Evolutionary conservation across 75 land plant species (phyloP).

Genomic region (Chamaecyparis obtusa): DNA sequence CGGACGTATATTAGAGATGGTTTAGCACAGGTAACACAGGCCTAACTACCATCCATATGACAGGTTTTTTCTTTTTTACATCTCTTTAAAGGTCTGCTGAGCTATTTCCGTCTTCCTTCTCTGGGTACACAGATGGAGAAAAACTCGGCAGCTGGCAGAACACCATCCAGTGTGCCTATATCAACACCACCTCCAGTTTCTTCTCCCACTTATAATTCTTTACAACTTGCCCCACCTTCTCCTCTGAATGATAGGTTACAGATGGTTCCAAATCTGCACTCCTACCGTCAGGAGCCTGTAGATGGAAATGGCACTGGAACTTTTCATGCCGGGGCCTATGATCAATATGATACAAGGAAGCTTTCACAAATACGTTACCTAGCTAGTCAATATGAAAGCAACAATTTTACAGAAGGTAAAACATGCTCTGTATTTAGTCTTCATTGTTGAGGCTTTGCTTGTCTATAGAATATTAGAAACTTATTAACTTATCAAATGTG

Average conservation of each 20-base stretch:
- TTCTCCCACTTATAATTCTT: conserved; percentile 23
- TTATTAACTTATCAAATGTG: not conserved
- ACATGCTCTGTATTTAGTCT: not conserved
- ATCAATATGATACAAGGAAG: conserved; percentile 6
- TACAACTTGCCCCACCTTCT: conserved; percentile 18
- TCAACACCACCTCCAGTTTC: conserved; percentile 49
- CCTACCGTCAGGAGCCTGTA: not conserved
- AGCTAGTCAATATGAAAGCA: conserved; percentile 9
- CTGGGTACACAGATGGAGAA: conserved; percentile 36
- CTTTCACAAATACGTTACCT: conserved; percentile 6
- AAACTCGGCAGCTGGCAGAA: conserved; percentile 46
- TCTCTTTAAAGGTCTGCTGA: not conserved
- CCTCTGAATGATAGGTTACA: conserved; percentile 30
- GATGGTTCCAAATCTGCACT: not conserved
- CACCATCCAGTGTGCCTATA: conserved; percentile 40
- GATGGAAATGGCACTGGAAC: conserved; percentile 3
- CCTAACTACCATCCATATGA: not conserved
- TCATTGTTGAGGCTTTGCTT: not conserved
- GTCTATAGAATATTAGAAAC: not conserved
- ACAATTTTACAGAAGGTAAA: conserved; percentile 3
- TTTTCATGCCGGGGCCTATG: not conserved
- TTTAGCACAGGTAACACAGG: conserved; percentile 35
- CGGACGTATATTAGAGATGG: conserved; percentile 51
- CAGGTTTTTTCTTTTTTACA: not conserved
- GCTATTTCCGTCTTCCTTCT: not conserved